Conservation (phyloP, 2,329 filamentous ascomycete species). For the Phaeosphaeria sp. region DNA sequence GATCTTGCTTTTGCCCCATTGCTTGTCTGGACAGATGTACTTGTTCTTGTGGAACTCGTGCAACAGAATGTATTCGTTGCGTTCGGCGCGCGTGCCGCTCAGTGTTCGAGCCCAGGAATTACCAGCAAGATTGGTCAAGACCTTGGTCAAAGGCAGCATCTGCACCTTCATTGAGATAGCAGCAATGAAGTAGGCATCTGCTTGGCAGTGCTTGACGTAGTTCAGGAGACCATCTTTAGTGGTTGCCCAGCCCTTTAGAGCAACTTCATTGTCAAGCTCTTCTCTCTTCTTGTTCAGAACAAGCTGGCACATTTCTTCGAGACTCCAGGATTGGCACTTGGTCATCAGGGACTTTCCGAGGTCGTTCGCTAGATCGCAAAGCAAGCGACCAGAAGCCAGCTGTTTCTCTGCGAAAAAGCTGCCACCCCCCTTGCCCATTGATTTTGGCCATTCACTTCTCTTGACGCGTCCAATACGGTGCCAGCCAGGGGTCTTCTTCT, state of each 20-base stretch:
- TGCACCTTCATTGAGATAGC: conserved; percentile 88
- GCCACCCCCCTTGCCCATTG: conserved; percentile 82
- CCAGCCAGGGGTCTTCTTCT: conserved; percentile 93
- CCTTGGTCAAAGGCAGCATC: conserved; percentile 91
- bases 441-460: conserved; percentile 83
- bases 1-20: conserved; percentile 76
- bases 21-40: conserved; percentile 97
- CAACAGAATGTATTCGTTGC: conserved; percentile 98
- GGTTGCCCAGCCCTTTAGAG: conserved; percentile 84
- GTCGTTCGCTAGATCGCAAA: conserved; percentile 95
- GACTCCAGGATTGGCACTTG: conserved; percentile 96
- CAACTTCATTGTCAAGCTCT: conserved; percentile 87
- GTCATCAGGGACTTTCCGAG: conserved; percentile 96
- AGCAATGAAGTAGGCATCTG: conserved; percentile 94
- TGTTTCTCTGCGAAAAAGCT: conserved; percentile 95
- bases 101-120: conserved; percentile 98
- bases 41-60: conserved; percentile 97
- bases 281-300: conserved; percentile 80
- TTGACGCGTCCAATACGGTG: conserved; percentile 89
- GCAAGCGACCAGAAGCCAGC: conserved; percentile 82
- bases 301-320: conserved; percentile 96
- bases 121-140: conserved; percentile 93
- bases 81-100: conserved; percentile 93
- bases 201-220: conserved; percentile 91
- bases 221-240: conserved; percentile 88